phyloP scores from a whole-genome alignment of 495 filamentous ascomycete species.

The Baudoinia panamericana region DNA sequence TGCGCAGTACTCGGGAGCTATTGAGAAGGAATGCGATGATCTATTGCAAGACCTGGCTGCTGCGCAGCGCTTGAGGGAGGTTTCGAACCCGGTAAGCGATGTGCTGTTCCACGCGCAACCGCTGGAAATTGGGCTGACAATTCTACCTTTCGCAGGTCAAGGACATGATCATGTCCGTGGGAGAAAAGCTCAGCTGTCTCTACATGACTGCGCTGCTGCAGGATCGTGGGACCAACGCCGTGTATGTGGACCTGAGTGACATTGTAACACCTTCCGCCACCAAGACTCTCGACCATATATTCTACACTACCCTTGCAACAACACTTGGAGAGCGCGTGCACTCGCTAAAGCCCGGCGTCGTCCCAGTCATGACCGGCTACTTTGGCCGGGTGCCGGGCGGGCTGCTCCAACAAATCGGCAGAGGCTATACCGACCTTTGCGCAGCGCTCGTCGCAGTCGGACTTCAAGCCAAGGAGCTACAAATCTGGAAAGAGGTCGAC shows the following conservation, averaged over 20 bases:
- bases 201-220: slow-evolving; percentile 73
- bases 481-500: slow-evolving; percentile 46
- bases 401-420: slow-evolving; percentile 35
- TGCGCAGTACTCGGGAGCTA: slow-evolving; percentile 42
- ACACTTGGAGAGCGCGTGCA: slow-evolving; percentile 53
- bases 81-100: too few relatives aligned
- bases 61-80: slow-evolving; percentile 44
- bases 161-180: slow-evolving; percentile 81
- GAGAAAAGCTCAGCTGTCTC: slow-evolving; percentile 83
- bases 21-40: slow-evolving; percentile 57
- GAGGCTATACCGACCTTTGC: slow-evolving; percentile 42
- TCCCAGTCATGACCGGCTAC: slow-evolving; percentile 34
- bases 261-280: slow-evolving; percentile 44
- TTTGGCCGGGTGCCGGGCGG: slow-evolving; percentile 39
- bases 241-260: slow-evolving; percentile 77
- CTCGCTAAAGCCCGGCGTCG: slow-evolving; percentile 43
- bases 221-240: slow-evolving; percentile 63
- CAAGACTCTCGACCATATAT: slow-evolving; percentile 57
- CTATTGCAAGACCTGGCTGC: slow-evolving; percentile 48
- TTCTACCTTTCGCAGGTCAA: too few relatives aligned
- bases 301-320: slow-evolving; percentile 60
- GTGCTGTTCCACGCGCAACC: too few relatives aligned
- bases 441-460: slow-evolving; percentile 39
- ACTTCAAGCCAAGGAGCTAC: slow-evolving; percentile 36
- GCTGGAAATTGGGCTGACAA: too few relatives aligned